Conservation (phyloP, 129 eudicot genomes). For the Escallonia herrerae region DNA sequence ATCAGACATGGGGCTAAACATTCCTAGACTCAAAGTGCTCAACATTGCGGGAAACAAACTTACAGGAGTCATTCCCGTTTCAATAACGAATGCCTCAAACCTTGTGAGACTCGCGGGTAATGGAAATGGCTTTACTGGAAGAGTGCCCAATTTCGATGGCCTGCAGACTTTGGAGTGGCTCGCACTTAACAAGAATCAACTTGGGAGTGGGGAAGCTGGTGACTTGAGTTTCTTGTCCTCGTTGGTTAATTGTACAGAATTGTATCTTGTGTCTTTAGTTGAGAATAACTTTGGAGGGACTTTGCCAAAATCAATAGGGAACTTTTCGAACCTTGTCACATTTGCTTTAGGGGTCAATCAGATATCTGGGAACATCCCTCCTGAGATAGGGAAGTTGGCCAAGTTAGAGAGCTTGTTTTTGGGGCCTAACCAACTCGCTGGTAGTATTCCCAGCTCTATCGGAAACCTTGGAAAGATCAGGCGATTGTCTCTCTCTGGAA, state of each 20-base stretch:
- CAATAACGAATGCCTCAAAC: conserved; percentile 18
- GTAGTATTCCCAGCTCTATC: background rate
- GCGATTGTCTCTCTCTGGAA: background rate
- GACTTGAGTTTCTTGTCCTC: conserved; percentile 19
- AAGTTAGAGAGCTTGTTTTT: too few relatives aligned
- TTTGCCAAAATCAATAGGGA: too few relatives aligned
- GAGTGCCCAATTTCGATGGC: conserved; percentile 7
- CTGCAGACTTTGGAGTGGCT: conserved; percentile 3
- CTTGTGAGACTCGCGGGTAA: conserved; percentile 1
- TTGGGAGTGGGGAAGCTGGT: conserved; percentile 7
- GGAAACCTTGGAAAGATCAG: conserved; percentile 3
- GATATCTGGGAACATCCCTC: too few relatives aligned
- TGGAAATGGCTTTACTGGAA: background rate
- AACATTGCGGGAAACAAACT: conserved; percentile 1
- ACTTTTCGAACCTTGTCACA: too few relatives aligned
- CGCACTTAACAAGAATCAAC: conserved; percentile 2
- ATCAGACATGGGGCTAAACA: conserved; percentile 3
- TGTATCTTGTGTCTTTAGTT: too few relatives aligned
- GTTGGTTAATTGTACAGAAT: background rate
- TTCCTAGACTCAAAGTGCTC: background rate
- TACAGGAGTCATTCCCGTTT: conserved; percentile 8
- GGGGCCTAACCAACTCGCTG: background rate
- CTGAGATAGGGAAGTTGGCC: too few relatives aligned
- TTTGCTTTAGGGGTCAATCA: too few relatives aligned
- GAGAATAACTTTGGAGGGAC: too few relatives aligned